Evolutionary conservation across 1,284 basidiomycete genomes (phyloP), one percentile per base, ranked within the genome.

Genomic region (Hymenochaete sp.): DNA sequence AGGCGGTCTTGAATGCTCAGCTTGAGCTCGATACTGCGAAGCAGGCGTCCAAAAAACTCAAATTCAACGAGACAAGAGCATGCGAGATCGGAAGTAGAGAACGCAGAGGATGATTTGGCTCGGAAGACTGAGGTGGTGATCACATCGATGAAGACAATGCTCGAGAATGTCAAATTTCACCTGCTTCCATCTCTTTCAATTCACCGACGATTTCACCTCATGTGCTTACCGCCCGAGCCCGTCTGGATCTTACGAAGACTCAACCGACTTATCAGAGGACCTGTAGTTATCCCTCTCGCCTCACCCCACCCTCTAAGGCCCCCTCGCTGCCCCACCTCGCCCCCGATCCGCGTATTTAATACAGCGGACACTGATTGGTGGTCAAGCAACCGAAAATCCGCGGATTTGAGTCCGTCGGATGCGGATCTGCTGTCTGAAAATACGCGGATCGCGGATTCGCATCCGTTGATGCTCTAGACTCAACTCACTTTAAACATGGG

Each of bases 81-180:
- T 47, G 86, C 88, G 5, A 73, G 85, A 40, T 71, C 87, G 11
- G 85, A 93, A 59, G 90, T 95, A 33, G 92, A 96, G 73, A 91
- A 93, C 54, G 90, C 91, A 4, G 93, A 97, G 62, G 92, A 95
- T 60, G 89, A 93, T 63, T 77, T 98, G 39, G 93, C 98, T 13
- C 90, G 93, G 62, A 93, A 91, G 70, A 98, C 95, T 18, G 95
- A 98, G 66, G 89, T 95, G 29, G 95, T 93, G 1, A 98, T 98
- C 60, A 91, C 88, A 9, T 75, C 96, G 49, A 98, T 98, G 95
- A 96, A 98, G 74, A 85, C 88, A 31, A 93, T 98, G 10, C 75
- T 98, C 36, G 93, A 98, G 59, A 96, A 97, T 67, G 88, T 92
- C 54, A 42, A 84, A 69, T 21, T 1, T 16, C 45, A 43, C 28